phyloP scores from a whole-genome alignment of 1,139 yeast genomes.

The Arxiozyma heterogenica region DNA sequence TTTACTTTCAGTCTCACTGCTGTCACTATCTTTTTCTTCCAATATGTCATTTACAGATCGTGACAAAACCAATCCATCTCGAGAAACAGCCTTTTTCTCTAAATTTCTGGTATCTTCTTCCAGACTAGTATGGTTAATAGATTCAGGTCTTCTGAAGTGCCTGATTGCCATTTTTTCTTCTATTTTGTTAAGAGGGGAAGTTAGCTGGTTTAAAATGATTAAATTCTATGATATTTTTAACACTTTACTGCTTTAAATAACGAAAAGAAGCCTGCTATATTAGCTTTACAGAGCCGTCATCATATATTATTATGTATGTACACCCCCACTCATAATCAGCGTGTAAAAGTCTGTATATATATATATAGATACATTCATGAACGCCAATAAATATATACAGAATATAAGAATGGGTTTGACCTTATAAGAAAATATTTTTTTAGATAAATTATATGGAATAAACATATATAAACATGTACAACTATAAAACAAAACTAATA shows the following conservation, averaged over 20 bases:
- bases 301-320: no score
- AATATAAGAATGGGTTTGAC: not conserved
- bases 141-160: constrained; percentile 3
- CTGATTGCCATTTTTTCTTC: constrained; percentile 3
- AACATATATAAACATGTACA: not conserved
- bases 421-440: not conserved
- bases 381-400: no score
- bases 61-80: not conserved
- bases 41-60: not conserved
- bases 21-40: not conserved
- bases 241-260: no score
- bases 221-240: no score
- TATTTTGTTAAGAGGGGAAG: not conserved
- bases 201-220: not conserved
- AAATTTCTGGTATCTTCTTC: no score
- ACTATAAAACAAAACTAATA: not conserved
- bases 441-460: not conserved
- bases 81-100: not conserved
- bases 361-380: no score
- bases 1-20: constrained; percentile 3
- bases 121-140: not conserved
- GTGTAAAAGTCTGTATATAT: no score
- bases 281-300: not conserved
- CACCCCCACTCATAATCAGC: no score
- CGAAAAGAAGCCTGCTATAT: not conserved